Evolutionary conservation across 129 eudicot species (phyloP), one percentile per base, ranked within the genome.

Genomic region (Gnaphalium uliginosum): DNA sequence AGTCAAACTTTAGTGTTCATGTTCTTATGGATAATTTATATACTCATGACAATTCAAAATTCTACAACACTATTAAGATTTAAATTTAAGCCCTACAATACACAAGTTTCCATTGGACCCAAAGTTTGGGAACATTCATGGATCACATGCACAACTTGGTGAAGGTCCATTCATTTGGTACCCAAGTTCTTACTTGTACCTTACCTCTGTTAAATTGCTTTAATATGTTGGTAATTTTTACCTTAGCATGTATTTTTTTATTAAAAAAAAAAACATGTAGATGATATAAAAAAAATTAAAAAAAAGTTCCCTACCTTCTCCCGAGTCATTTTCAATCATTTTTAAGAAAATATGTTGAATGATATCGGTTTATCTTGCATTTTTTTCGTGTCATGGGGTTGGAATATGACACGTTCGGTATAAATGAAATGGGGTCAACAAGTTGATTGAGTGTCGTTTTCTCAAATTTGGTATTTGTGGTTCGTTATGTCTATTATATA

Each of bases 41-140:
- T 33, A 37, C 46, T 39, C 46, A 2, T 39, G 13, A 9, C 46
- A 39, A 8, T 39, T 39, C 46, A 1, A 39, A 0, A 9, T 9
- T 39, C 13, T 37, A 8, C 1, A 25, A 26, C 37, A 17, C 15
- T 43, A 21, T 24, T 14, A 69, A 22, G 60, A 24, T 13, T 4
- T 13, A 15, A 69, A 48, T 6, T 66, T 25, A 25, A 46, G 24
- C 17, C 60, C 33, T 24, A 17, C 8, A 7, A 70, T 8, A 27
- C 74, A 6, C 25, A 26, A 70, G 6, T 48, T 41, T 18, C 10
- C 32, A 43, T 4, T 23, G 14, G 46, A 39, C 46, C 21, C 29
- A 43, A 14, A 6, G 6, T 23, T 27, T 62, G 60, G 41, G 43
- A 75, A 75, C 72, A 21, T 75, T 64, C 72, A 75, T 66, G 73